Conservation (phyloP, 805 yeast species). For the Ogataea wickerhamii region DNA sequence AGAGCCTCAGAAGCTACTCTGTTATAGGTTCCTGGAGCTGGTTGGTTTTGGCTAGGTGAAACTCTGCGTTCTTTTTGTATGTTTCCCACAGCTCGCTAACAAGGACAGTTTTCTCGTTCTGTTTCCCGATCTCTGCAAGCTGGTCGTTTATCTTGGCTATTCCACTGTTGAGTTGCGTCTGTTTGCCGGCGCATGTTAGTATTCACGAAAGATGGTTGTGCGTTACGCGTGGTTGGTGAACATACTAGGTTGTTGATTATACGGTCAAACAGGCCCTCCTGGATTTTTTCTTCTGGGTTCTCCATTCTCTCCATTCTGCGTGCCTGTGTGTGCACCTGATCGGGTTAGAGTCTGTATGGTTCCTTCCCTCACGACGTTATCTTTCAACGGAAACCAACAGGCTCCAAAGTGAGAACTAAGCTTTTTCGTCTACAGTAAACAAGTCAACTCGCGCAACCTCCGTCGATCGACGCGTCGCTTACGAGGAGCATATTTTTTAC, state of each 20-base stretch:
- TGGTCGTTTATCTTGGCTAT: conserved; percentile 60
- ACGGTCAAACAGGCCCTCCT: conserved; percentile 68
- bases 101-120: conserved; percentile 66
- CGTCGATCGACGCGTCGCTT: too few species aligned
- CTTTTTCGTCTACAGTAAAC: too few species aligned
- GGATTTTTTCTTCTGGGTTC: conserved; percentile 83
- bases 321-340: too few species aligned
- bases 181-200: conserved; percentile 10
- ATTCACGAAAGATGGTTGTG: too few species aligned
- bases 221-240: too few species aligned
- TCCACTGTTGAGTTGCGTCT: conserved; percentile 72
- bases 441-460: background rate
- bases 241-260: conserved; percentile 74
- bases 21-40: conserved; percentile 41
- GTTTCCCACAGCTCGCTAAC: conserved; percentile 78
- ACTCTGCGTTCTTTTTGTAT: conserved; percentile 66
- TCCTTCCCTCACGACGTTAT: too few species aligned
- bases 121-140: conserved; percentile 57
- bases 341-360: too few species aligned
- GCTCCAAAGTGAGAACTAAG: too few species aligned
- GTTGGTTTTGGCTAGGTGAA: conserved; percentile 63
- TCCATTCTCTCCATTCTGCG: conserved; percentile 47
- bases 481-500: too few species aligned
- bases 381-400: too few species aligned
- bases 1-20: too few species aligned